A percentile compares a stretch with the other conserved stretches of the same genome.
Evolutionary conservation across 2,329 filamentous ascomycete genomes (phyloP).

Genomic region (Akanthomyces dipterigenus): DNA sequence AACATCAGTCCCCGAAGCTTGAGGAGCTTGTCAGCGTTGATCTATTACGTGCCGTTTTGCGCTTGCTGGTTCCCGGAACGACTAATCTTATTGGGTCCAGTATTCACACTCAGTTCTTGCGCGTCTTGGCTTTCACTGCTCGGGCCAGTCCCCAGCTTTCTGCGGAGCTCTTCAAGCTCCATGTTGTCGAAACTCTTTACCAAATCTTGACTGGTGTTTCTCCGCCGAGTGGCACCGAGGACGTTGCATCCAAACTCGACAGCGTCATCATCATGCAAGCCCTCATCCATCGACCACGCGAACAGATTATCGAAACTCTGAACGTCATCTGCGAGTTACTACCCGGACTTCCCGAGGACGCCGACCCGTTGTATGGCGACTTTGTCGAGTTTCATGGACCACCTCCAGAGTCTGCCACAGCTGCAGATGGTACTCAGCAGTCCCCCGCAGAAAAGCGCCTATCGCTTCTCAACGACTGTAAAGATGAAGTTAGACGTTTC

Average conservation of each 20-base stretch:
- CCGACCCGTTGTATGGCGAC: conserved; percentile 36
- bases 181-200: conserved; percentile 94
- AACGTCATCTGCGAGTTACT: conserved; percentile 96
- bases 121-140: conserved; percentile 83
- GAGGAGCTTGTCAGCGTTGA: conserved; percentile 90
- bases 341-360: conserved; percentile 60
- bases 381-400: conserved; percentile 34
- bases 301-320: conserved; percentile 94
- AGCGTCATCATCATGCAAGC: conserved; percentile 99
- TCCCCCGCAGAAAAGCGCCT: conserved; percentile 73
- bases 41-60: conserved; percentile 74
- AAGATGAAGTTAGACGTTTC: conserved; percentile 81
- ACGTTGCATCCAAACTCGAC: conserved; percentile 80
- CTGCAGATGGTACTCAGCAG: not conserved
- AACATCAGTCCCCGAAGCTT: conserved; percentile 75
- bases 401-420: conserved; percentile 15
- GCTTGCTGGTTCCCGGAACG: conserved; percentile 83
- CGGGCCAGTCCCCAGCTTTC: conserved; percentile 82
- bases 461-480: conserved; percentile 76
- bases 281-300: conserved; percentile 86
- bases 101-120: conserved; percentile 93
- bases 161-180: conserved; percentile 87
- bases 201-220: conserved; percentile 96
- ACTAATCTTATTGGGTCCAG: conserved; percentile 91
- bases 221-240: conserved; percentile 70